Conservation (phyloP, 331 rosid species). For the Malus hybrid region DNA sequence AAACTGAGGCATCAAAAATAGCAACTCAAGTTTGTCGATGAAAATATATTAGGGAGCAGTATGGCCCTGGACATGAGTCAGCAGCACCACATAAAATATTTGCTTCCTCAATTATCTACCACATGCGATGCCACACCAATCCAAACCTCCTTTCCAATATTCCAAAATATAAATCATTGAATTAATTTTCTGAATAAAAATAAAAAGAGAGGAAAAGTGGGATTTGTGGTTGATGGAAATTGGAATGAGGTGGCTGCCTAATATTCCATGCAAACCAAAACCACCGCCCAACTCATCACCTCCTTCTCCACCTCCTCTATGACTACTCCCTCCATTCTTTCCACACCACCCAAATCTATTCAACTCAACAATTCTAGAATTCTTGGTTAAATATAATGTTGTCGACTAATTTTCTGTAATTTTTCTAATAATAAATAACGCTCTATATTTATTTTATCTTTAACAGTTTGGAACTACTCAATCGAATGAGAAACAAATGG, state of each 20-base stretch:
- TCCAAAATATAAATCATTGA: neutral
- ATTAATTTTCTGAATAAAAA: neutral
- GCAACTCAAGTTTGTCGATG: too few relatives aligned
- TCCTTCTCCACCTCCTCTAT: neutral
- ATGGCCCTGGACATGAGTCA: conserved; percentile 10
- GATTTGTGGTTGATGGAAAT: neutral
- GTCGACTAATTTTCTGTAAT: neutral
- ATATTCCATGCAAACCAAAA: conserved; percentile 1
- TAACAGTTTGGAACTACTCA: rapidly evolving
- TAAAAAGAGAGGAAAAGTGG: neutral
- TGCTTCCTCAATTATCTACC: neutral
- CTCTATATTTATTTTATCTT: too few relatives aligned
- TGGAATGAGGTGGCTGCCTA: neutral
- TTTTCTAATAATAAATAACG: neutral
- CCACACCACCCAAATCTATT: neutral
- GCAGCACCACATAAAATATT: conserved; percentile 11
- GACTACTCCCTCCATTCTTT: too few relatives aligned
- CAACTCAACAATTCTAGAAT: neutral
- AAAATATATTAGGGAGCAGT: neutral
- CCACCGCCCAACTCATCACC: neutral
- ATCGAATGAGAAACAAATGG: too few relatives aligned
- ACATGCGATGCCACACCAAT: conserved; percentile 1
- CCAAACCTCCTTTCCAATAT: neutral
- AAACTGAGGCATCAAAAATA: neutral
- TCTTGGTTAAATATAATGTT: neutral